Evolutionary conservation across 768 basidiomycete species (phyloP), one percentile per base, ranked within the genome.

Genomic region (Naganishia friedmannii): DNA sequence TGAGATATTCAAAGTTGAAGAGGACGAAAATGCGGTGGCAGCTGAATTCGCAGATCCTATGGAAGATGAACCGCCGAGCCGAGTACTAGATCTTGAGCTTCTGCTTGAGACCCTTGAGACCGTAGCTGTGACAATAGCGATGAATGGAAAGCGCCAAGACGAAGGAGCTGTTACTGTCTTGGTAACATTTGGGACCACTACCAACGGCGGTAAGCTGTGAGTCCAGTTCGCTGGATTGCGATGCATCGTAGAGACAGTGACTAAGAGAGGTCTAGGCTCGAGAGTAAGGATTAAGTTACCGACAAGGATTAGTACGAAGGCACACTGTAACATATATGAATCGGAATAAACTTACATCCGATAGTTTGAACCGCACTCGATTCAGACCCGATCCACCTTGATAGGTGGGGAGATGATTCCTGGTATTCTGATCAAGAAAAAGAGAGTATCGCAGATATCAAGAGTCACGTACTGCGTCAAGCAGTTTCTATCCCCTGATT

Each of bases 191-290:
- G 42, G 60, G 17, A 28, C 60, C 42, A 63, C 9, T n/a, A 29
- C 15, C 60, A 17, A 42, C 42, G 60, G 42, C 10, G 21, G 23
- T 42, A 51, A 51, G 48, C 39, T 37, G 23, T 2, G 13, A 23
- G 60, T 63, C 60, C 37, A 63, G 26, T 28, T n/a, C 32, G 39
- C 23, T 12, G 60, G 60, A 63, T 63, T 63, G 39, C 37, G 37
- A 63, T 63, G 60, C 60, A 63, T 63, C 17, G 39, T 63, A 34
- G 12, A 1, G 21, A 15, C 54, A 28, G 23, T n/a, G 48, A 55
- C 32, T 34, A 5, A n/a, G n/a, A 54, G 39, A n/a, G 23, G 32
- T 45, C 60, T 63, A 45, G 26, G 5, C 19, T 26, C 29, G 9
- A 7, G 23, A 21, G 12, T 7, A 7, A 51, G n/a, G 7, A n/a